A percentile compares a stretch with the other conserved stretches of the same genome.
Evolutionary conservation across 2,329 filamentous ascomycete species (phyloP).

Genomic region (Xylariaceae sp.): DNA sequence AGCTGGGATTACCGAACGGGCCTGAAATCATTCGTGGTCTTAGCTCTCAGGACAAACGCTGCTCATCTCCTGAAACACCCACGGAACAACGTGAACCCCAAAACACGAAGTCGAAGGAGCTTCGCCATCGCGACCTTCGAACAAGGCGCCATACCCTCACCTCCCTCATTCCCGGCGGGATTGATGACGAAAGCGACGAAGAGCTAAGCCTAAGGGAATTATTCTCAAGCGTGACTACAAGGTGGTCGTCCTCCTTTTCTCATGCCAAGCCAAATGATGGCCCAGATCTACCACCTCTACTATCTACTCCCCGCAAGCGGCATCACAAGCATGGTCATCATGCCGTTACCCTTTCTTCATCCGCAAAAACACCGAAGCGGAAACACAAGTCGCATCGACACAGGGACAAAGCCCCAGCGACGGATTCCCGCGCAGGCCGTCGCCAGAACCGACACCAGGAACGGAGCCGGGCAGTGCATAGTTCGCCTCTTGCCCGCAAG

Average conservation of each 20-base stretch:
- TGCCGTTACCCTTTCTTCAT: background rate
- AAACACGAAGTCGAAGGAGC: background rate
- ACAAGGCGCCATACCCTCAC: slow-evolving; percentile 22
- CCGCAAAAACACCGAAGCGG: slow-evolving; percentile 1
- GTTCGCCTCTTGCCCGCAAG: slow-evolving; percentile 28
- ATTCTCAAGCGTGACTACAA: slow-evolving; percentile 1
- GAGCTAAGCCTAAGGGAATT: slow-evolving; percentile 24
- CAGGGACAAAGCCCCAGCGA: slow-evolving; percentile 16
- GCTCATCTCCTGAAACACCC: slow-evolving; percentile 10
- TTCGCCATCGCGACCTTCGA: slow-evolving; percentile 6
- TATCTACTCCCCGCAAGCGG: slow-evolving; percentile 17
- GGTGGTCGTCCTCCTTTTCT: background rate
- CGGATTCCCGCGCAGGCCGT: slow-evolving; percentile 20
- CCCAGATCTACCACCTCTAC: slow-evolving; percentile 6
- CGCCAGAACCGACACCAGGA: slow-evolving; percentile 3
- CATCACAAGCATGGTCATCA: slow-evolving; percentile 11
- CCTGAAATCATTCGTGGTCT: background rate
- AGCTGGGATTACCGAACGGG: slow-evolving; percentile 14
- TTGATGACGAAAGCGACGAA: slow-evolving; percentile 24
- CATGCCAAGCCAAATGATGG: background rate
- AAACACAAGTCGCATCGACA: background rate
- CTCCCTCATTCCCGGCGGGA: slow-evolving; percentile 21
- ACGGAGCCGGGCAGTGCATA: slow-evolving; percentile 18
- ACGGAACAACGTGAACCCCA: slow-evolving; percentile 13
- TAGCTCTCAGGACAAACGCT: background rate